These are phyloP conservation scores for Malus sylvestris DNA, from an alignment of 306 rosid genomes.

Conservation along the genomic window DNA sequence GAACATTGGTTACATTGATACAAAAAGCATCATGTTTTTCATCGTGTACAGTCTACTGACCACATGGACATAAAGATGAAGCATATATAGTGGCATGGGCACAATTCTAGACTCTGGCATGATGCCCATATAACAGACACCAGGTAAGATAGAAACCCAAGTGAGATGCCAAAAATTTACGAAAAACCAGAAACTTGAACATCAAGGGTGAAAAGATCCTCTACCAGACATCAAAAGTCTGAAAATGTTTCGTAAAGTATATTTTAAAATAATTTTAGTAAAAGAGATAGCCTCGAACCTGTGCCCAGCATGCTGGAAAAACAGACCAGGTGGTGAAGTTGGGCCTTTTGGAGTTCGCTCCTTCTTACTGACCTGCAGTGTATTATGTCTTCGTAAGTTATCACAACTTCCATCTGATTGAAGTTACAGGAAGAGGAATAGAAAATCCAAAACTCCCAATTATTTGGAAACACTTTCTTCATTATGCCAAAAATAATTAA, in stretches of 20 bases:
- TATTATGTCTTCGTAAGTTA: neutral
- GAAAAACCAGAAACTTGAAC: neutral
- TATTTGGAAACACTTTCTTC: neutral
- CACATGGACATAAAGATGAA: neutral
- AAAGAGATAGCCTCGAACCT: conserved; percentile 42
- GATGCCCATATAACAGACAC: neutral
- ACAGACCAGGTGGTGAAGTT: conserved; percentile 71
- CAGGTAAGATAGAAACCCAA: neutral
- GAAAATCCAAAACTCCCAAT: neutral
- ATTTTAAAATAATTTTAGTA: neutral
- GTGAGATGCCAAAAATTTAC: neutral
- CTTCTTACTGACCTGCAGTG: conserved; percentile 65
- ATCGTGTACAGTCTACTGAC: neutral
- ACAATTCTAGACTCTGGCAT: neutral
- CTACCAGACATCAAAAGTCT: neutral
- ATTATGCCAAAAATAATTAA: neutral
- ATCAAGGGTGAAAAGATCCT: neutral
- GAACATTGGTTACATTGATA: neutral
- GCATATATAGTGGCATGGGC: neutral
- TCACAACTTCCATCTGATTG: neutral
- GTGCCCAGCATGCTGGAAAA: conserved; percentile 99
- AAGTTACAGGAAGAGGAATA: neutral
- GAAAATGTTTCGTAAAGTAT: neutral
- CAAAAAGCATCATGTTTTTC: neutral
- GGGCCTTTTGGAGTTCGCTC: conserved; percentile 64